Evolutionary conservation across 169 alveolate species (phyloP).

Genomic region (Eimeria tenella): DNA sequence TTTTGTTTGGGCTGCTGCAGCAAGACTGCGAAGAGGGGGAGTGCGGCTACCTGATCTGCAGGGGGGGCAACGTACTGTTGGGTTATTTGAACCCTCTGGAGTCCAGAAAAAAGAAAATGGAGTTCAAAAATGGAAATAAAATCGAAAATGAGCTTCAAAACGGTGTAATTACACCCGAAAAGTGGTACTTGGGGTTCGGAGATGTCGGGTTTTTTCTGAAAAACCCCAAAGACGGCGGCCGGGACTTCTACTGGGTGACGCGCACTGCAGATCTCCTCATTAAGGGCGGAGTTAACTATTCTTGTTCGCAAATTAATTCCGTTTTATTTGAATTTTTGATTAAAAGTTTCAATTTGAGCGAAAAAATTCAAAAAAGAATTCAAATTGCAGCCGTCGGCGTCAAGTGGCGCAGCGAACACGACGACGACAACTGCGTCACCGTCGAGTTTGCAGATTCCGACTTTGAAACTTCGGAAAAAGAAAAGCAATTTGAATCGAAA

Average conservation of each 20-base stretch:
- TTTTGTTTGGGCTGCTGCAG: neutral
- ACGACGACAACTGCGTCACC: conserved; percentile 71
- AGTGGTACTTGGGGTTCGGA: conserved; percentile 73
- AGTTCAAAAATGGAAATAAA: too few species aligned
- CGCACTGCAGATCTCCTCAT: conserved; percentile 77
- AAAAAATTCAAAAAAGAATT: neutral
- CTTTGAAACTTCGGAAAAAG: too few species aligned
- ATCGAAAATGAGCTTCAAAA: neutral
- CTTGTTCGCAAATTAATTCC: conserved; percentile 78
- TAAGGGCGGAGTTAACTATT: conserved; percentile 84
- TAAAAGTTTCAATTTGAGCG: neutral
- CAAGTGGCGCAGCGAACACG: conserved; percentile 63
- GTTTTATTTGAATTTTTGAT: conserved; percentile 52
- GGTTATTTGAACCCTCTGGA: conserved; percentile 70
- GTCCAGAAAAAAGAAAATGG: neutral
- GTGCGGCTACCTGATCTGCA: conserved; percentile 80
- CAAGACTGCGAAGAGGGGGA: conserved; percentile 78
- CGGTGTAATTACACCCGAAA: neutral
- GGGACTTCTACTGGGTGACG: conserved; percentile 80
- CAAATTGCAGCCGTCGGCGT: neutral
- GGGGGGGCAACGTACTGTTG: conserved; percentile 80
- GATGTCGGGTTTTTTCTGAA: conserved; percentile 45
- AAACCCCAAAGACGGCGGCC: neutral
- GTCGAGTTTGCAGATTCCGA: conserved; percentile 1
- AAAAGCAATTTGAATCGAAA: too few species aligned